Conservation (phyloP, 2,329 filamentous ascomycete genomes). For the Fusarium redolens region DNA sequence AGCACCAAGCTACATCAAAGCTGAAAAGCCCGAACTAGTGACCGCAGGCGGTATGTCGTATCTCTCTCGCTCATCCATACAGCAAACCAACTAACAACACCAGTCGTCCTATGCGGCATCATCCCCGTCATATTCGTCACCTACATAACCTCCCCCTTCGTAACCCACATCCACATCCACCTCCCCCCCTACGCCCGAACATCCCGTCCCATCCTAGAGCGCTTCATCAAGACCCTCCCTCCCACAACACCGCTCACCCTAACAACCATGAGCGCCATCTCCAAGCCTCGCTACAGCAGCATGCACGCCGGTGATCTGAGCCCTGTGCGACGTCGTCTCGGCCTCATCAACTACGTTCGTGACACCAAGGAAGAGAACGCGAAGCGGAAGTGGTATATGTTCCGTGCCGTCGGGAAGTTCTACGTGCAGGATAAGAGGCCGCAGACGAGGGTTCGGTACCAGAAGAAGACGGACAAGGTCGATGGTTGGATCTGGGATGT, state of each 20-base stretch:
- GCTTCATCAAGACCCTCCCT: slow-evolving; percentile 62
- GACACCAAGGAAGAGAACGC: slow-evolving; percentile 50
- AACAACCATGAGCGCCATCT: slow-evolving; percentile 67
- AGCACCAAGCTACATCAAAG: slow-evolving; percentile 67
- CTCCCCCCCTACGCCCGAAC: slow-evolving; percentile 73
- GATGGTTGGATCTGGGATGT: slow-evolving; percentile 57
- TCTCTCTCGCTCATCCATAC: not conserved
- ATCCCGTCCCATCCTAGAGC: slow-evolving; percentile 66
- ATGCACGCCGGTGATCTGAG: slow-evolving; percentile 54
- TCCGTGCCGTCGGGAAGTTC: slow-evolving; percentile 54
- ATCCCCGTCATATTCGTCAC: slow-evolving; percentile 73
- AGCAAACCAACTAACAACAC: slow-evolving; percentile 1
- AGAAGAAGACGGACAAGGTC: slow-evolving; percentile 47
- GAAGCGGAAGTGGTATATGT: slow-evolving; percentile 54
- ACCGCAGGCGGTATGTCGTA: slow-evolving; percentile 53
- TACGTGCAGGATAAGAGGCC: slow-evolving; percentile 50
- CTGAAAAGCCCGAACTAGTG: slow-evolving; percentile 52
- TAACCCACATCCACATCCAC: slow-evolving; percentile 76
- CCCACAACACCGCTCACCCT: slow-evolving; percentile 60
- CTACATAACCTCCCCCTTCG: slow-evolving; percentile 75
- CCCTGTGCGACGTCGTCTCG: slow-evolving; percentile 48
- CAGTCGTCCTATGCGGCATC: slow-evolving; percentile 69
- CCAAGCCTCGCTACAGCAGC: slow-evolving; percentile 63
- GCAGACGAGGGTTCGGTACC: slow-evolving; percentile 37
- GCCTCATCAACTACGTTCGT: slow-evolving; percentile 56